phyloP scores from a whole-genome alignment of 768 basidiomycete species.

The Leccinum barrowsii region DNA sequence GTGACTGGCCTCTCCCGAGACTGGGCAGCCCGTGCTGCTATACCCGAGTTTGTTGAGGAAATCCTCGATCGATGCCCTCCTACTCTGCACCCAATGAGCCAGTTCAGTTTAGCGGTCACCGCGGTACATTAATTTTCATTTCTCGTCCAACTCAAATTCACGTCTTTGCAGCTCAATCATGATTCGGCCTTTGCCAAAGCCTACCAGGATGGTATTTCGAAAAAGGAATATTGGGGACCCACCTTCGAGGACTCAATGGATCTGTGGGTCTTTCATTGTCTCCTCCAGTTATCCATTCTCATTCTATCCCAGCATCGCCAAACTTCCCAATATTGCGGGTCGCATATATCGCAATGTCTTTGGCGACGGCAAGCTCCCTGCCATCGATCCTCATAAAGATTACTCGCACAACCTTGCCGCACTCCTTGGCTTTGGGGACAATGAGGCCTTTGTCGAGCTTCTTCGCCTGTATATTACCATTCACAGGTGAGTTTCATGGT shows the following conservation, averaged over 20 bases:
- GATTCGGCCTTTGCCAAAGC: conserved; percentile 96
- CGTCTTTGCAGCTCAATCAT: conserved; percentile 67
- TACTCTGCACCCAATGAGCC: conserved; percentile 97
- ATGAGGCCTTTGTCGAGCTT: conserved; percentile 86
- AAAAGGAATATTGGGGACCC: conserved; percentile 97
- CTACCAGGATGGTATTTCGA: conserved; percentile 87
- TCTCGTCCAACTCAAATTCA: conserved; percentile 2
- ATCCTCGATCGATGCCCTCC: conserved; percentile 90
- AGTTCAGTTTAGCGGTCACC: conserved; percentile 94
- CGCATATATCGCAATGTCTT: conserved; percentile 89
- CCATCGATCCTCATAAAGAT: conserved; percentile 81
- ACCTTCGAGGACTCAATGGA: conserved; percentile 90
- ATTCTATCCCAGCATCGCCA: conserved; percentile 70
- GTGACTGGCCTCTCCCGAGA: conserved; percentile 83
- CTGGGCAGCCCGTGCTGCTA: conserved; percentile 89
- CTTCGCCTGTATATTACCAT: conserved; percentile 96
- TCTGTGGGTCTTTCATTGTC: conserved; percentile 43
- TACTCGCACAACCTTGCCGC: conserved; percentile 87
- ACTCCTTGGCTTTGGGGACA: conserved; percentile 89
- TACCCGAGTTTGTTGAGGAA: conserved; percentile 96
- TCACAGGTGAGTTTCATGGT: conserved; percentile 56
- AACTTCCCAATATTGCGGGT: conserved; percentile 94
- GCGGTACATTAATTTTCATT: conserved; percentile 49
- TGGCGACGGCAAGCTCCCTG: conserved; percentile 80
- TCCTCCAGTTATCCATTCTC: conserved; percentile 1